phyloP scores from a whole-genome alignment of 192 early-diverging fungal species.

The Rhizoclosmatium globosum region DNA sequence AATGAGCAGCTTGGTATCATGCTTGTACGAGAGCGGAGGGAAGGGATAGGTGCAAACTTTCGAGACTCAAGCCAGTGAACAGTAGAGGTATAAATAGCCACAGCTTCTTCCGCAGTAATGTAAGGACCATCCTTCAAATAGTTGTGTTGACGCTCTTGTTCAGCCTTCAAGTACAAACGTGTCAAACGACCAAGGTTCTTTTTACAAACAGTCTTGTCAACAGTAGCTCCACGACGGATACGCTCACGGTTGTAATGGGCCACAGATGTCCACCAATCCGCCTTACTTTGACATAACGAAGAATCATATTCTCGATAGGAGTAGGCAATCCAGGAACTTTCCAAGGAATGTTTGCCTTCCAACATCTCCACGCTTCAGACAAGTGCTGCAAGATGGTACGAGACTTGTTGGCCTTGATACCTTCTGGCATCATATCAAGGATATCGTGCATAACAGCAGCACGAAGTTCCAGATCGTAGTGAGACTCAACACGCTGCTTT shows the following conservation, averaged over 20 bases:
- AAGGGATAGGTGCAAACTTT: conserved; percentile 99
- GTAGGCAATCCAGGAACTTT: conserved; percentile 98
- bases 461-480: conserved; percentile 97
- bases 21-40: conserved; percentile 99
- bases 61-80: conserved; percentile 98
- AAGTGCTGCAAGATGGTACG: conserved; percentile 96
- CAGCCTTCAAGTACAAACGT: conserved; percentile 97
- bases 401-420: conserved; percentile 96
- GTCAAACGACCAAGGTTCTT: conserved; percentile 98
- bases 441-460: conserved; percentile 99
- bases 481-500: conserved; percentile 98
- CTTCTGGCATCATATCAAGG: conserved; percentile 99
- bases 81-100: conserved; percentile 96
- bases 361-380: conserved; percentile 89
- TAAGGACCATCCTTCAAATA: conserved; percentile 99
- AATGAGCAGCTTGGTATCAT: conserved; percentile 99
- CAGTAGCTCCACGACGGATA: conserved; percentile 97
- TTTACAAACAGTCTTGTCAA: conserved; percentile 98
- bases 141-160: conserved; percentile 99
- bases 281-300: conserved; percentile 99
- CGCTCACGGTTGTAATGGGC: conserved; percentile 99
- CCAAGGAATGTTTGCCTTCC: conserved; percentile 99
- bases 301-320: conserved; percentile 98
- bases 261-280: conserved; percentile 99
- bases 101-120: conserved; percentile 97